Evolutionary conservation across 305 asterid species (phyloP).

Genomic region (Solanum hybrid): DNA sequence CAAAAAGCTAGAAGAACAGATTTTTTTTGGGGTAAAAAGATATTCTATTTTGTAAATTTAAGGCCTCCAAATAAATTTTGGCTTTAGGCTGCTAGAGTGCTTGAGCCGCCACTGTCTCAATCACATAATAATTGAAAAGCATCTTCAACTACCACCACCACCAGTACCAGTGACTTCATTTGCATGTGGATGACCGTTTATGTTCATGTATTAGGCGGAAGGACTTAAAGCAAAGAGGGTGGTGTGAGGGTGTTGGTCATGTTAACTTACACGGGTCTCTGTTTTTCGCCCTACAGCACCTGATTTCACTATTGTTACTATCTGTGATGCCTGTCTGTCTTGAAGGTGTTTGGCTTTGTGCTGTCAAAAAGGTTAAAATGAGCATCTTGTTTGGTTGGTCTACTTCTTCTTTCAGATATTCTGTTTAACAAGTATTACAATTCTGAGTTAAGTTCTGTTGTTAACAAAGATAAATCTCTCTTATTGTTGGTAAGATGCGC

Average conservation of each 20-base stretch:
- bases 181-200: background rate
- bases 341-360: background rate
- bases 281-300: background rate
- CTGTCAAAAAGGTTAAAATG: constrained; percentile 1
- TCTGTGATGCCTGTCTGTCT: background rate
- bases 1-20: background rate
- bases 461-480: background rate
- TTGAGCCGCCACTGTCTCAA: background rate
- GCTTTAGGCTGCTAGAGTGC: background rate
- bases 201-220: background rate
- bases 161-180: background rate
- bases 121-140: background rate
- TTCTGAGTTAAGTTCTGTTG: background rate
- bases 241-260: background rate
- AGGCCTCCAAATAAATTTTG: background rate
- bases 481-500: background rate
- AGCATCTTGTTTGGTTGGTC: background rate
- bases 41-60: background rate
- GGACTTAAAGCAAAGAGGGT: background rate
- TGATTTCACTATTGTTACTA: background rate
- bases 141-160: background rate
- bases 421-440: background rate
- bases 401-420: background rate
- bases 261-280: background rate
- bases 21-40: background rate